Conservation (phyloP, 352 stramenopile species). For the Pythium rishiriense region DNA sequence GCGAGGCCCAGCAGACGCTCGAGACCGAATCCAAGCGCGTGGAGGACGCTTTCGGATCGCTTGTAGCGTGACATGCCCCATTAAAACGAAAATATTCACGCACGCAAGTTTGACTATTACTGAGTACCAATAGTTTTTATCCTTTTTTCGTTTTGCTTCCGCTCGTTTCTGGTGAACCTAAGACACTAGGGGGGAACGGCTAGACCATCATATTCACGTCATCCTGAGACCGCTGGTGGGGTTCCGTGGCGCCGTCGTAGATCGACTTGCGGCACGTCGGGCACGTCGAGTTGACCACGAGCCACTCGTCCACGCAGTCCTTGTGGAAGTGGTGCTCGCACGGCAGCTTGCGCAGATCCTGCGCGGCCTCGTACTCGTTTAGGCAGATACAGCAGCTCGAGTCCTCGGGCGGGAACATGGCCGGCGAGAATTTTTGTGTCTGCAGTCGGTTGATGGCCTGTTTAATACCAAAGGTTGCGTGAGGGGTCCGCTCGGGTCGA, state of each 20-base stretch:
- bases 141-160: no score
- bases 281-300: conserved; percentile 86
- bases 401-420: conserved; percentile 79
- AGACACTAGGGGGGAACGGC: no score
- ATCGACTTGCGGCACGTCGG: conserved; percentile 88
- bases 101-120: neutral
- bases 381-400: conserved; percentile 92
- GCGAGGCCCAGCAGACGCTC: conserved; percentile 19
- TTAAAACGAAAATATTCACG: neutral
- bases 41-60: conserved; percentile 12
- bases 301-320: conserved; percentile 90
- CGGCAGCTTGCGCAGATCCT: conserved; percentile 92
- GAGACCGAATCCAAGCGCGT: conserved; percentile 21
- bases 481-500: no score
- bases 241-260: conserved; percentile 30
- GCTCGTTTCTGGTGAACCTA: no score
- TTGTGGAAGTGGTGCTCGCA: conserved; percentile 96
- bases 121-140: no score
- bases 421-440: conserved; percentile 53
- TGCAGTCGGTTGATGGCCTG: conserved; percentile 71
- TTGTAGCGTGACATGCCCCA: conserved; percentile 1
- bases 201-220: conserved; percentile 66
- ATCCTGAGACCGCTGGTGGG: conserved; percentile 43
- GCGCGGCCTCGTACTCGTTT: conserved; percentile 84
- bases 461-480: neutral